Evolutionary conservation across 192 early-diverging fungal species (phyloP), one percentile per base, ranked within the genome.

Genomic region (Chytriomyces sp.): DNA sequence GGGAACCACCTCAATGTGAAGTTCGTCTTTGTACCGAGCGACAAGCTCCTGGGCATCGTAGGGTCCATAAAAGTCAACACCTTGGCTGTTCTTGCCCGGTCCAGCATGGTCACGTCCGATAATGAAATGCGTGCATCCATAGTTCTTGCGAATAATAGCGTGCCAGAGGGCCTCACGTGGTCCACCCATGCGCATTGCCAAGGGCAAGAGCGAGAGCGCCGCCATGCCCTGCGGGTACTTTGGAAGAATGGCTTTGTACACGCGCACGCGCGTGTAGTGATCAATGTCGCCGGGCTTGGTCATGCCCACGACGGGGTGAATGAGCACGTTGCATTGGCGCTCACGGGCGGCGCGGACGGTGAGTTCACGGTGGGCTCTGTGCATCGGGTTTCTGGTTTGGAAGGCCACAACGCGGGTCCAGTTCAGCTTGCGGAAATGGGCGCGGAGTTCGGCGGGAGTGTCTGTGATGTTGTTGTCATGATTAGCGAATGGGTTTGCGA

Each of bases 371-470:
- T 98, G 96, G 17, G 96, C 96, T 70, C 96, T 89, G 75, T 98
- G 96, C 96, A 98, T 98, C 10, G 96, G 96, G 87, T 98, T 98
- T 59, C 96, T 93, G 14, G 96, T 98, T 82, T 98, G 96, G 89
- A 98, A 98, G 19, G 96, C 96, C 25, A 98, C 96, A 40, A 98
- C 93, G 65, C 96, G 91, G 5, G 96, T 93, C 96, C 94, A 96
- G 81, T 94, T 90, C 52, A 96, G 89, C 82, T 96, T 96, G 74
- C 91, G 84, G 89, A 96, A 98, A 74, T 91, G 83, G n/a, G 89
- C 85, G 63, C 96, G 94, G 40, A 98, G 90, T 81, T 98, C 96
- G 31, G 89, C 84, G 25, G 96, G 96, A 28, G 94, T 93, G 80
- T 88, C 87, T 85, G 84, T 60, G 2, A 64, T 22, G 30, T 2